Base-by-base conservation (phyloP, 306 rosid genomes). In the Benincasa hispida region DNA sequence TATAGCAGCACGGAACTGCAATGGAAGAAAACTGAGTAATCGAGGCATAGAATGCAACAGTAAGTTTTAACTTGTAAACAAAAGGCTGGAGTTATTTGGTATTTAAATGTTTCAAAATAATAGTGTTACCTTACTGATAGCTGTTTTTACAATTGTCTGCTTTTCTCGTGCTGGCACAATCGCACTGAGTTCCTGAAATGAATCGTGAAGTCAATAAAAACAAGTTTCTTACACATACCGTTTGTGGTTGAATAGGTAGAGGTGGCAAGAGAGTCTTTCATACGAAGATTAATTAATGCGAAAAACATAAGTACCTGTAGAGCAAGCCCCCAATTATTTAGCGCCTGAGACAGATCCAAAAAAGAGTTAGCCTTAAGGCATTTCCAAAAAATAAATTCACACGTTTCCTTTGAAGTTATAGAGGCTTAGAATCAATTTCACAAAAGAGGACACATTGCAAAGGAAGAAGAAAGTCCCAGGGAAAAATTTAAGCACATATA, bases 311-410 rank as follows among this genome's bases (percentile, higher is more conserved):
- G 27, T 89, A 94, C 99, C 97, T 95, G 99, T 62, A 95, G 96
- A 75, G 99, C 99, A 80, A 95, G 99, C 72, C 99, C 99, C 99
- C 98, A 95, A 77, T 95, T 95, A 83, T 95, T 95, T 77, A 95
- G 93, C 55, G 99, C 99, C 99, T 95, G 99, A 84, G 85, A 86
- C 75, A 80, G 60, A 87, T 77, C 74, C 76, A 55, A 42, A 75
- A n/a, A n/a, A 58, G 53, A 39, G 76, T 87, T 76, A 81, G 79
- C 76, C 45, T 61, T 55, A 65, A 72, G 79, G 63, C 47, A 63
- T 28, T 68, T 18, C 30, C 47, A 53, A 22, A 42, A 45, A 45
- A 13, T 5, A 22, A 42, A 24, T 68, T 30, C 34, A 42, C 15
- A 21, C 15, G 18, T 4, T 68, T 42, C 27, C 13, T 68, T 69